Percentiles rank a stretch among this genome's conserved stretches.
phyloP scores from a whole-genome alignment of 306 rosid species.

The Echinosophora koreensis region DNA sequence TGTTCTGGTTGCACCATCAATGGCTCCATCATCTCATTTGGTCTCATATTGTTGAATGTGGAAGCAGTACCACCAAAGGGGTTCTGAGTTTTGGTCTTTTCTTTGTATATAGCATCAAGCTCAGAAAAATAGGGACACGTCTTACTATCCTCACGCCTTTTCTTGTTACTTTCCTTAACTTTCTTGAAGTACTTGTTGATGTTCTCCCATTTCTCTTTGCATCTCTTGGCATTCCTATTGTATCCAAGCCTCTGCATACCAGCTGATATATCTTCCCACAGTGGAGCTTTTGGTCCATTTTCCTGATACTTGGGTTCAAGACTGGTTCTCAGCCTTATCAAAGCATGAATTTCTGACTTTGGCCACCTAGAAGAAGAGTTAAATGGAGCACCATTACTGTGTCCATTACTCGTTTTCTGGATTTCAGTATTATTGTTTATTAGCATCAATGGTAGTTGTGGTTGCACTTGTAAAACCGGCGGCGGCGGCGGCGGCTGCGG shows the following conservation, averaged over 20 bases:
- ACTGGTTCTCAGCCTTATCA: slow-evolving; percentile 67
- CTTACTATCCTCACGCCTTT: slow-evolving; percentile 75
- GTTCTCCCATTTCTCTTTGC: slow-evolving; percentile 99
- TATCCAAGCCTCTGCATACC: slow-evolving; percentile 82
- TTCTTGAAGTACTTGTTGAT: slow-evolving; percentile 96
- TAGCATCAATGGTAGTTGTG: background rate
- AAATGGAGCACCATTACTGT: background rate
- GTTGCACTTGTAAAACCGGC: background rate
- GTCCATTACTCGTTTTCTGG: slow-evolving; percentile 41
- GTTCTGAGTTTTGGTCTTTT: slow-evolving; percentile 52
- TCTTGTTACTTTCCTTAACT: slow-evolving; percentile 75
- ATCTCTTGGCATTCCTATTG: slow-evolving; percentile 77
- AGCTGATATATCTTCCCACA: slow-evolving; percentile 91
- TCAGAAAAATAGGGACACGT: slow-evolving; percentile 86
- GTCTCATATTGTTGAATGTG: slow-evolving; percentile 36
- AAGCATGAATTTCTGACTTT: slow-evolving; percentile 69
- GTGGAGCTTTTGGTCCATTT: slow-evolving; percentile 77
- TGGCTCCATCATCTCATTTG: slow-evolving; percentile 62
- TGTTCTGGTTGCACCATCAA: slow-evolving; percentile 87
- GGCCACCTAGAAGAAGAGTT: slow-evolving; percentile 56
- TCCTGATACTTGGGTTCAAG: slow-evolving; percentile 79
- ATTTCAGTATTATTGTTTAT: slow-evolving; percentile 29
- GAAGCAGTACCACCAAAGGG: slow-evolving; percentile 22
- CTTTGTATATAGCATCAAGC: slow-evolving; percentile 77
- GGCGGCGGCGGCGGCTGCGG: background rate